phyloP scores from a whole-genome alignment of 116 monocot genomes.

The Cymodocea nodosa region DNA sequence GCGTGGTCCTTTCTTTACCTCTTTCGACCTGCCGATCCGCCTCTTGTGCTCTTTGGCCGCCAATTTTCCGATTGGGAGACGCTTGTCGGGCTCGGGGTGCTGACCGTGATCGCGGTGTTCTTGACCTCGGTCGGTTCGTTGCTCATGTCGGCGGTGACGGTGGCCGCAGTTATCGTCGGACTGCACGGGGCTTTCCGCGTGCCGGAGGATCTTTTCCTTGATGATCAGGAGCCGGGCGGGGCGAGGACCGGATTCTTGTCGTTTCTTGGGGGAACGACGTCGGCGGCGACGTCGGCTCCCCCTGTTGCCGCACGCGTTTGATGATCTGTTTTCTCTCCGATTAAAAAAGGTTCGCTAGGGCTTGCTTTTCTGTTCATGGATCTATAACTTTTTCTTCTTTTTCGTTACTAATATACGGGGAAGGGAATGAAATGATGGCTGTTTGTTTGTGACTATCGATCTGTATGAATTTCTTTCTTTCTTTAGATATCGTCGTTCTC shows the following conservation, averaged over 20 bases:
- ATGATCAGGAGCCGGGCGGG: conserved; percentile 18
- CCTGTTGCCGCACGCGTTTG: conserved; percentile 12
- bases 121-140: conserved; percentile 70
- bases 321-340: neutral
- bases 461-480: too few species aligned
- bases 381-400: neutral
- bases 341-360: neutral
- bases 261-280: conserved; percentile 15
- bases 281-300: neutral
- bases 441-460: neutral
- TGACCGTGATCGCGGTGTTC: conserved; percentile 50
- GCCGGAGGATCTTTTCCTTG: conserved; percentile 46
- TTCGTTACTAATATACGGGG: neutral
- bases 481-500: too few species aligned
- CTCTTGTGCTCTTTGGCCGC: conserved; percentile 43
- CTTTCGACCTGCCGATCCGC: conserved; percentile 48
- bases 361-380: conserved; percentile 1
- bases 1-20: conserved; percentile 64
- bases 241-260: conserved; percentile 13
- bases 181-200: conserved; percentile 48
- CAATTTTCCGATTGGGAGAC: conserved; percentile 59
- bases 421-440: neutral
- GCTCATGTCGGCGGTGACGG: conserved; percentile 40
- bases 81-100: conserved; percentile 29
- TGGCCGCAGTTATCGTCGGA: conserved; percentile 30